These are phyloP conservation scores for Teratosphaeria gauchensis DNA, from an alignment of 2,329 filamentous ascomycete species.

Conservation along the genomic window DNA sequence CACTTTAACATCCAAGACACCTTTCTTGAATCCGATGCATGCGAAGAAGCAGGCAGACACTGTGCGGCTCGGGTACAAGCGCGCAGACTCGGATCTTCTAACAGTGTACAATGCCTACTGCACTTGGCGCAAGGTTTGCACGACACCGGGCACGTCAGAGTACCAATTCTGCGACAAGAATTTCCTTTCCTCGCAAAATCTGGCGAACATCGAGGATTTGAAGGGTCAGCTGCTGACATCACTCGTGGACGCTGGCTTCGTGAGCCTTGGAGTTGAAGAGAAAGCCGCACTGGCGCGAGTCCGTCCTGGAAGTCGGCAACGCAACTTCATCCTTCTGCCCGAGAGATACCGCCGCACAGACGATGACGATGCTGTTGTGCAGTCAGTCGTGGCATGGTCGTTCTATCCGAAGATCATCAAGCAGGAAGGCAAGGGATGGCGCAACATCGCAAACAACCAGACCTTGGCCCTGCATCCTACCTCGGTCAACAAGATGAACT, in stretches of 20 bases:
- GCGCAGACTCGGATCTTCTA: conserved; percentile 80
- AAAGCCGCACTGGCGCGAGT: conserved; percentile 57
- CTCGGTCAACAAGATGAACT: conserved; percentile 69
- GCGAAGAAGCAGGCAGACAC: conserved; percentile 73
- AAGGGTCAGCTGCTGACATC: conserved; percentile 84
- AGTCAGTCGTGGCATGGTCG: conserved; percentile 80
- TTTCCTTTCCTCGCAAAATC: conserved; percentile 78
- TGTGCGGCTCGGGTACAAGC: conserved; percentile 67
- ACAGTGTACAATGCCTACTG: conserved; percentile 91
- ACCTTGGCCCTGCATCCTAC: conserved; percentile 76
- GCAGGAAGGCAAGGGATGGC: conserved; percentile 75
- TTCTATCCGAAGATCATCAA: conserved; percentile 92
- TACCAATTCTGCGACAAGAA: conserved; percentile 91
- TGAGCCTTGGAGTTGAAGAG: conserved; percentile 66
- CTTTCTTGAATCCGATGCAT: conserved; percentile 79
- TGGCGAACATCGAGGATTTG: conserved; percentile 87
- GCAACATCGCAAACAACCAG: conserved; percentile 90
- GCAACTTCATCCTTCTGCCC: conserved; percentile 77
- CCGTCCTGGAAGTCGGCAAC: conserved; percentile 53
- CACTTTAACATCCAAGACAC: conserved; percentile 87
- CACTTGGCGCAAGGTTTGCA: conserved; percentile 77
- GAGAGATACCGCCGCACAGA: conserved; percentile 65
- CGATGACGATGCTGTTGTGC: conserved; percentile 67
- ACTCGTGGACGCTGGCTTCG: conserved; percentile 74
- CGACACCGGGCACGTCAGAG: conserved; percentile 60